Conservation (phyloP, 495 filamentous ascomycete genomes). For the Penicillium samsonianum region DNA sequence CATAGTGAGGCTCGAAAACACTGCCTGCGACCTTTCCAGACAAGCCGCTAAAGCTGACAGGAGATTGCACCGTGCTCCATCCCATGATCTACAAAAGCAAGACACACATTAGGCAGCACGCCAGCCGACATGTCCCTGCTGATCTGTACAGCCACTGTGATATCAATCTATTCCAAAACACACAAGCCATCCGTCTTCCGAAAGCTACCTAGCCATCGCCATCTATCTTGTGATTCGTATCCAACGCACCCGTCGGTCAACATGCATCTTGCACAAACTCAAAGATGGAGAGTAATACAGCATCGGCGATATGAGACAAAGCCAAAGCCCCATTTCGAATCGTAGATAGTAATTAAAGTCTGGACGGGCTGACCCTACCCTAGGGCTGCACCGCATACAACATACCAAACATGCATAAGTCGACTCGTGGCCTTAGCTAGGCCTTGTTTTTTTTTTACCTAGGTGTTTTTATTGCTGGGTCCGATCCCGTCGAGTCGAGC, state of each 20-base stretch:
- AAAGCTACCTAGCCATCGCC: not conserved
- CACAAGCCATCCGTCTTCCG: not conserved
- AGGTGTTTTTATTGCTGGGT: not conserved
- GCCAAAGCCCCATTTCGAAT: conserved; percentile 9
- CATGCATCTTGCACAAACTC: not conserved
- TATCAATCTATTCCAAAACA: not conserved
- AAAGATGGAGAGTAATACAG: conserved; percentile 3
- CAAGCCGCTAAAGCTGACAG: not conserved
- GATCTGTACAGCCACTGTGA: conserved; percentile 5
- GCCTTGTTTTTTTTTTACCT: not conserved
- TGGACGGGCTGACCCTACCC: not conserved
- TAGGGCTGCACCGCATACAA: conserved; percentile 12
- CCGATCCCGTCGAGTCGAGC: conserved; percentile 4
- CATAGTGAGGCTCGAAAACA: not conserved
- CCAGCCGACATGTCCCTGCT: not conserved
- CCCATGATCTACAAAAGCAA: conserved; percentile 6
- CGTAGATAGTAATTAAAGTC: not conserved
- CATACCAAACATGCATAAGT: not conserved
- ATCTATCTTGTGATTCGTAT: not conserved
- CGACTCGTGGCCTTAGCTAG: conserved; percentile 3
- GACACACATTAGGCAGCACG: conserved; percentile 1
- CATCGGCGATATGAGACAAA: conserved; percentile 1
- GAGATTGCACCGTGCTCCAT: not conserved
- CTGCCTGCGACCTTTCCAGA: conserved; percentile 8
- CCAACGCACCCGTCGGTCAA: not conserved